Percentiles rank a stretch among this genome's conserved stretches.
phyloP scores from a whole-genome alignment of 1,139 yeast species.

The Hyphopichia burtonii region DNA sequence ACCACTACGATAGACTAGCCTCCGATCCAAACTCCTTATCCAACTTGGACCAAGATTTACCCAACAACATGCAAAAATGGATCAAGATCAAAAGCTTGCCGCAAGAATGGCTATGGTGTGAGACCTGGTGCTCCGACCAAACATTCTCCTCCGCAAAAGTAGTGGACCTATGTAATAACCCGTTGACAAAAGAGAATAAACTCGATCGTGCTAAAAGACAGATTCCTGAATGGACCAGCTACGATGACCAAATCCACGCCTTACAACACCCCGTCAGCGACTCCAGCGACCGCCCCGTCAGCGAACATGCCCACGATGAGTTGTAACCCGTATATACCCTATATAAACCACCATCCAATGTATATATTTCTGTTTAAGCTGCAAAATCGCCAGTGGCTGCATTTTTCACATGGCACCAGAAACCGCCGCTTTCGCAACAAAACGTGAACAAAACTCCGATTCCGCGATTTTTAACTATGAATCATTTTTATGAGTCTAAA shows the following conservation, averaged over 20 bases:
- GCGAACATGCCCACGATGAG: conserved; percentile 1
- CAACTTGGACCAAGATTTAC: conserved; percentile 88
- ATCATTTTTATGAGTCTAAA: too few relatives aligned
- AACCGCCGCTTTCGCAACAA: too few relatives aligned
- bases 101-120: conserved; percentile 91
- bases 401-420: too few relatives aligned
- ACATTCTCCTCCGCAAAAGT: conserved; percentile 63
- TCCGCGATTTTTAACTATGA: background rate
- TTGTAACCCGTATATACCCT: background rate
- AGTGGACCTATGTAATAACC: conserved; percentile 82
- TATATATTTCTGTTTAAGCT: too few relatives aligned
- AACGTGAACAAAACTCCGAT: too few relatives aligned
- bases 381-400: too few relatives aligned
- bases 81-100: conserved; percentile 73
- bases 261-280: background rate
- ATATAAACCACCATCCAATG: too few relatives aligned
- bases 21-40: conserved; percentile 76
- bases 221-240: conserved; percentile 72
- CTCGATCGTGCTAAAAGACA: conserved; percentile 71
- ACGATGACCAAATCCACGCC: conserved; percentile 50
- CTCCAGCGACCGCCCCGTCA: background rate
- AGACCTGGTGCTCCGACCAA: conserved; percentile 85
- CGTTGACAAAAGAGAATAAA: conserved; percentile 75
- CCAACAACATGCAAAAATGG: conserved; percentile 73
- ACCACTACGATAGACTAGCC: conserved; percentile 83